These are phyloP conservation scores for Camellia sinensis DNA, from an alignment of 148 eudicot species.

Conservation along the genomic window DNA sequence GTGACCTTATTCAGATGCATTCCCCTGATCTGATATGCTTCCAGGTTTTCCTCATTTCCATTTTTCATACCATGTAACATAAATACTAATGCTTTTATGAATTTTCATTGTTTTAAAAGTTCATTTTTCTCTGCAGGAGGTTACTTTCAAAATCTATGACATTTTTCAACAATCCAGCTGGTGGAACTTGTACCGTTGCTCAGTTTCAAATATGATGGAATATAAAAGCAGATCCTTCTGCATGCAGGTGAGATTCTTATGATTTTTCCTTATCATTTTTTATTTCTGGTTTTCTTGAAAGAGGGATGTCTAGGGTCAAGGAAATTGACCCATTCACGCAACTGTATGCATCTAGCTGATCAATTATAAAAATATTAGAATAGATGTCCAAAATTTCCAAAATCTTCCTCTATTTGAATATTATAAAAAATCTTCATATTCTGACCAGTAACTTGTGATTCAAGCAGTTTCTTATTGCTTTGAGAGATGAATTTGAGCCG, in stretches of 20 bases:
- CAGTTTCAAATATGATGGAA: slow-evolving; percentile 46
- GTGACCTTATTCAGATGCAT: slow-evolving; percentile 77
- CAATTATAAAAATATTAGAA: no score
- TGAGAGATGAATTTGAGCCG: no score
- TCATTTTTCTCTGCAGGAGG: slow-evolving; percentile 54
- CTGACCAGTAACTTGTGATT: no score
- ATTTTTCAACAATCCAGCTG: slow-evolving; percentile 61
- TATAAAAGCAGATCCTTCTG: slow-evolving; percentile 56
- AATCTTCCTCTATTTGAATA: no score
- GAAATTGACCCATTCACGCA: no score
- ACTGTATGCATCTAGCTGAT: no score
- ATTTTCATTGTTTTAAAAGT: not conserved
- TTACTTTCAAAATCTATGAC: slow-evolving; percentile 61
- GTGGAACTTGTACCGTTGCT: slow-evolving; percentile 81
- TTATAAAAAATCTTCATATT: no score
- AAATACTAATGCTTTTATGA: not conserved
- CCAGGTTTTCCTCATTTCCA: slow-evolving; percentile 53
- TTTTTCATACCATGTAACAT: not conserved
- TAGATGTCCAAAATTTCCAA: no score
- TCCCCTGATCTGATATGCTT: slow-evolving; percentile 85
- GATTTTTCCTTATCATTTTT: not conserved
- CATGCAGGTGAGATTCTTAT: slow-evolving; percentile 66
- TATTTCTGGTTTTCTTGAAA: not conserved
- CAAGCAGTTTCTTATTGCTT: no score
- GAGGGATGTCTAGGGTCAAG: not conserved